phyloP scores from a whole-genome alignment of 2,329 filamentous ascomycete genomes.

The Ploettnerulaceae sp. region DNA sequence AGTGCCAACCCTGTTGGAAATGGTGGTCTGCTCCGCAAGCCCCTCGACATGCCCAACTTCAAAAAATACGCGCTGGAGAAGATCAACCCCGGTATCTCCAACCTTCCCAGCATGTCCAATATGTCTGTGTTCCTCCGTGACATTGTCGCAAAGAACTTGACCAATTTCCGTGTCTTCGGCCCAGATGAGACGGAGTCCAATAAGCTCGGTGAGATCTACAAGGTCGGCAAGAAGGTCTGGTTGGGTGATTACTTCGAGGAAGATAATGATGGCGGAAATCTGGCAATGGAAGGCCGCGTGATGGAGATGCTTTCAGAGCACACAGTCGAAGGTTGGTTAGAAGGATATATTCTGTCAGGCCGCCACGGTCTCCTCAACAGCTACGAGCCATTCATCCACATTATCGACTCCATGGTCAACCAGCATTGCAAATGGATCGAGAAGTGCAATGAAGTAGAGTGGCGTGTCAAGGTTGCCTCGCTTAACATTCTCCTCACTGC shows the following conservation, averaged over 20 bases:
- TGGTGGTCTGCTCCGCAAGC: constrained; percentile 62
- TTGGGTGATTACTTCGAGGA: constrained; percentile 74
- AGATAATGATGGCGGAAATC: constrained; percentile 68
- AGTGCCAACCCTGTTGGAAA: constrained; percentile 73
- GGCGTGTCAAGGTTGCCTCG: constrained; percentile 67
- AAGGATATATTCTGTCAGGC: constrained; percentile 72
- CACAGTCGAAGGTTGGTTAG: constrained; percentile 74
- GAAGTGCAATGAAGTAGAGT: constrained; percentile 74
- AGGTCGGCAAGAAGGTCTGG: constrained; percentile 75
- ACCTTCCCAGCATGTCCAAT: constrained; percentile 62
- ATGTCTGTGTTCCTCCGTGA: constrained; percentile 65
- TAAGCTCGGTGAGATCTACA: constrained; percentile 67
- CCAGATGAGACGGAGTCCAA: constrained; percentile 81
- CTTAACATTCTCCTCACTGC: constrained; percentile 76
- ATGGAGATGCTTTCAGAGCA: constrained; percentile 86
- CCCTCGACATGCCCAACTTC: constrained; percentile 67
- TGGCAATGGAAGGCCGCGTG: constrained; percentile 62
- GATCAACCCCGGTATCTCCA: constrained; percentile 52
- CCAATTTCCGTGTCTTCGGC: constrained; percentile 70
- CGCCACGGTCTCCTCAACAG: constrained; percentile 73
- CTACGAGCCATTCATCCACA: constrained; percentile 78
- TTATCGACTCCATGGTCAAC: constrained; percentile 83
- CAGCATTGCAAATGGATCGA: constrained; percentile 85
- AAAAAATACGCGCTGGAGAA: constrained; percentile 60
- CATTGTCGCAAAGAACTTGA: constrained; percentile 58